Evolutionary conservation across 768 basidiomycete species (phyloP), one percentile per base, ranked within the genome.

Genomic region (Mycena chlorophos): DNA sequence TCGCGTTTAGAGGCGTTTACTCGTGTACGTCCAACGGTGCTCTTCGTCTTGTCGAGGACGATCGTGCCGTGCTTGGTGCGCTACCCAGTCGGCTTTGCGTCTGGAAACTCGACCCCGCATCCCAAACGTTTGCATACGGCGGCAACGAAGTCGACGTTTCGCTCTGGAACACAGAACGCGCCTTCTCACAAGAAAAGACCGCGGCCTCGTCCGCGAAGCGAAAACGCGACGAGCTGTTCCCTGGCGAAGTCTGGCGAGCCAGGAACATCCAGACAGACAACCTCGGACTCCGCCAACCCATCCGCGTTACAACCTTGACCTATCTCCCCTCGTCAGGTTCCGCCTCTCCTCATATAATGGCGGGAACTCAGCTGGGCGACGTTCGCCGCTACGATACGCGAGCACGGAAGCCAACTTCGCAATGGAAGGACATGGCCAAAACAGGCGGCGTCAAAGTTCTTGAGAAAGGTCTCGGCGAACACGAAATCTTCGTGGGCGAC

Each of bases 121-220:
- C 71, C 2, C 66, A 76, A 30, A 79, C 78, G 0, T 93, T 94
- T 72, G 80, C 85, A 2, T 94, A 92, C 58, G 92, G 87, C 13
- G 92, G 92, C 2, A 85, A 93, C 58, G 92, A 94, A 69, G 89
- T 94, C 17, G 89, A 92, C 54, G 68, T 89, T 2, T 93, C 91
- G 1, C 65, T 93, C 3, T 94, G 92, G 92, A 75, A 88, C 64
- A 78, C 81, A 5, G 87, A 91, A 63, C 60, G 63, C 62, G 76
- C 69, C 66, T 89, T 70, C 76, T 81, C 67, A 57, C 66, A 45
- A 27, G 25, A 68, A 8, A 54, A 60, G 14, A 55, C 68, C 3
- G 47, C 62, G 4, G 17, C 61, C 23, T 40, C 51, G 13, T 56
- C 65, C 10, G 84, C 81, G 64, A 86, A 89, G 64, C 73, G 88